Base-by-base conservation (phyloP, 2,329 filamentous ascomycete genomes). In the Xylariaceae sp. region DNA sequence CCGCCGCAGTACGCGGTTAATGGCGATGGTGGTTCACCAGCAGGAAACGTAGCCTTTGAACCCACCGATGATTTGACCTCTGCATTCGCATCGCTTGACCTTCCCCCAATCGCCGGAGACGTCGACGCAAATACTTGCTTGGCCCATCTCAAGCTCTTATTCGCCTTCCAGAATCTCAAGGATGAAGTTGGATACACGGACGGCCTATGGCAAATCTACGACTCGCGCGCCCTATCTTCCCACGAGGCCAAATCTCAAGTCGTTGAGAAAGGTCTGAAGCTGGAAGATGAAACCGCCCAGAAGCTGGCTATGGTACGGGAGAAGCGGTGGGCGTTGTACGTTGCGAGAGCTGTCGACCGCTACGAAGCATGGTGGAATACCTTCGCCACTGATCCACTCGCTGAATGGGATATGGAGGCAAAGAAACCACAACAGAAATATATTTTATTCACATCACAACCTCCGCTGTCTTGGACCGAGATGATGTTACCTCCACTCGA, bases 291-390 rank as follows among this genome's bases (percentile, higher is more conserved):
- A n/a, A 59, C 59, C 9, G 61, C 64, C 39, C 64, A 65, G 47
- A 64, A 67, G 2, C 63, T 80, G 12, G 73, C 74, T 39, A 68
- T 70, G 37, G 65, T 87, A 22, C 71, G 79, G 12, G 85, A 89
- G 64, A 88, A 88, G 66, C 69, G 85, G 56, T 89, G 86, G 86
- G 76, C 77, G 0, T 57, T 89, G 9, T 89, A 80, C 56, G 72
- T 88, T 4, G 73, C 80, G 2, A 73, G 81, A 37, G 85, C 85
- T 1, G 83, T 80, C 0, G 76, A 83, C 37, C 73, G 86, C 6
- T 90, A 87, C 53, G 71, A 78, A 45, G 59, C 60, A 1, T 90
- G 85, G 86, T 85, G 81, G 76, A 56, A 67, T 2, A 58, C 61
- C 3, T 54, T 71, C 17, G 44, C 54, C 1, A 44, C 47, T 15